A percentile compares a stretch with the other conserved stretches of the same genome.
These are phyloP conservation scores for Pseudogymnoascus pannorum DNA, from an alignment of 2,329 filamentous ascomycete species.

Conservation along the genomic window DNA sequence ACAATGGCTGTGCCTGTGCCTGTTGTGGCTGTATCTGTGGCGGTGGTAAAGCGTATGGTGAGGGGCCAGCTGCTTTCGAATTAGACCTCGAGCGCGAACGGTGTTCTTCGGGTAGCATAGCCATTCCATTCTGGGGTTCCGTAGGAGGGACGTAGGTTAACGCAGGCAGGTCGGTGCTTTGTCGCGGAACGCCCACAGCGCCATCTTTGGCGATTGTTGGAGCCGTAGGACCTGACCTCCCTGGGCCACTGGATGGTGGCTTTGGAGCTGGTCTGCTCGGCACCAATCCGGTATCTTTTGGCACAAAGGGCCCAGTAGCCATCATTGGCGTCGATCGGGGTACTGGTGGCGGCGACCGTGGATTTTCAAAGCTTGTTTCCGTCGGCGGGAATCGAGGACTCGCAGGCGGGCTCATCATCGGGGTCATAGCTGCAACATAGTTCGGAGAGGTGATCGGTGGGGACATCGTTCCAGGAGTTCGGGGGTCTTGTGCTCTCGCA, in stretches of 20 bases:
- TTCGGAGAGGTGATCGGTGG: constrained; percentile 42
- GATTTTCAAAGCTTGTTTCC: constrained; percentile 95
- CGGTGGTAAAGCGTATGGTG: constrained; percentile 43
- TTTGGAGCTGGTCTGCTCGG: constrained; percentile 81
- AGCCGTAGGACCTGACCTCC: constrained; percentile 48
- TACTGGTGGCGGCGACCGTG: constrained; percentile 83
- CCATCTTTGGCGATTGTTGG: constrained; percentile 55
- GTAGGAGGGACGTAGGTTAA: constrained; percentile 27
- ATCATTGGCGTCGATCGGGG: constrained; percentile 43
- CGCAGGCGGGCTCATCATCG: constrained; percentile 67
- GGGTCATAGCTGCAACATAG: constrained; percentile 50
- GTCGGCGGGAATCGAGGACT: constrained; percentile 85
- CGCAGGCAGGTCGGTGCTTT: constrained; percentile 45
- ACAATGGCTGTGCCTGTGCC: constrained; percentile 18
- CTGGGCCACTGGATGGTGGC: constrained; percentile 61
- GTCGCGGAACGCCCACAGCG: constrained; percentile 53
- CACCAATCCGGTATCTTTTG: constrained; percentile 54
- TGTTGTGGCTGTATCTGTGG: constrained; percentile 26
- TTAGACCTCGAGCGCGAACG: constrained; percentile 62
- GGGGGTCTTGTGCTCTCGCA: constrained; percentile 54
- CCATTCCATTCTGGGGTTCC: constrained; percentile 17
- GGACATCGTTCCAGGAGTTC: constrained; percentile 23
- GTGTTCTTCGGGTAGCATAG: constrained; percentile 58
- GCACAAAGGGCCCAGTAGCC: constrained; percentile 28
- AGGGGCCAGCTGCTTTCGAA: constrained; percentile 50